Percentiles rank a stretch among this genome's conserved stretches.
Conservation (phyloP, 805 yeast species). For the Ogataea wickerhamii region DNA sequence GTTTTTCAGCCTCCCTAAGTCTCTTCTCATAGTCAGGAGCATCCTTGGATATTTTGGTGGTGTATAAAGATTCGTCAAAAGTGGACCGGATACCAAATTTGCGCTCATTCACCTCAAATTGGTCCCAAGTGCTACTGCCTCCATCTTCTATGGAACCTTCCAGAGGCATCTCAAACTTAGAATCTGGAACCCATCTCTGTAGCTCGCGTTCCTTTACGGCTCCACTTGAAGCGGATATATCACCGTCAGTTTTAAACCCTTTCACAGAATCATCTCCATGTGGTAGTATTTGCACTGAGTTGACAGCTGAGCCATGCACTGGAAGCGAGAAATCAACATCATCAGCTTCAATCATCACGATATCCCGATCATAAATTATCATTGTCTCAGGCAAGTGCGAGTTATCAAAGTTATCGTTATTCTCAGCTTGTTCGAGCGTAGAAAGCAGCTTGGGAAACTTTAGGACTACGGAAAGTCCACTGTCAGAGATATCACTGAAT, state of each 20-base stretch:
- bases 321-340: constrained; percentile 33
- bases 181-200: constrained; percentile 82
- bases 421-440: constrained; percentile 31
- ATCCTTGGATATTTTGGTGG: constrained; percentile 66
- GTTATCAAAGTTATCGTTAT: constrained; percentile 27
- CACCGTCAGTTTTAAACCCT: constrained; percentile 78
- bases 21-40: constrained; percentile 72
- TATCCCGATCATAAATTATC: constrained; percentile 46
- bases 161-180: constrained; percentile 15
- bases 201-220: constrained; percentile 64
- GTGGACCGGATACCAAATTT: constrained; percentile 86
- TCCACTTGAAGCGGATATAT: constrained; percentile 55
- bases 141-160: constrained; percentile 37
- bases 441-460: constrained; percentile 45
- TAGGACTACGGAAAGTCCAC: constrained; percentile 54
- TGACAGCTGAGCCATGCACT: constrained; percentile 10
- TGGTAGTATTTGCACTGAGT: neutral
- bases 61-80: constrained; percentile 81
- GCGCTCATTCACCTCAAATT: constrained; percentile 84
- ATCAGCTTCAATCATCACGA: constrained; percentile 45
- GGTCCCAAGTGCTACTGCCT: constrained; percentile 65
- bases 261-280: constrained; percentile 6
- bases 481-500: constrained; percentile 35
- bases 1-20: constrained; percentile 63
- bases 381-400: constrained; percentile 42